Conservation (phyloP, 768 basidiomycete species). For the Astraeus odoratus region DNA sequence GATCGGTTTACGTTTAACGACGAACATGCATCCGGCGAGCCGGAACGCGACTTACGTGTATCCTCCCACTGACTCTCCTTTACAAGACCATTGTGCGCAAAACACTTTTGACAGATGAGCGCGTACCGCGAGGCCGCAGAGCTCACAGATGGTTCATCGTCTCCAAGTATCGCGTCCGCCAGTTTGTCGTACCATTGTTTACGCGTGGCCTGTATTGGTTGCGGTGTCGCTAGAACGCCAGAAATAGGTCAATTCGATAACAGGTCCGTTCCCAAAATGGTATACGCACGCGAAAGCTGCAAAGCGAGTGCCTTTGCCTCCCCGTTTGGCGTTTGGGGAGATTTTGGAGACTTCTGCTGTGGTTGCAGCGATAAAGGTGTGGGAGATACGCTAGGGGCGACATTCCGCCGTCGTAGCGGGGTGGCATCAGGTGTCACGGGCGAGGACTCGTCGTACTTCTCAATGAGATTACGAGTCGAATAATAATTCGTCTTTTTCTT, state of each 20-base stretch:
- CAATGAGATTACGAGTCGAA: conserved; percentile 81
- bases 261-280: background rate
- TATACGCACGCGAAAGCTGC: conserved; percentile 35
- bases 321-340: conserved; percentile 16
- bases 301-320: conserved; percentile 21
- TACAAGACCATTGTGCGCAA: conserved; percentile 82
- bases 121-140: conserved; percentile 56
- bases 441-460: conserved; percentile 72
- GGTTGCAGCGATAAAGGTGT: conserved; percentile 28
- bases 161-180: conserved; percentile 81
- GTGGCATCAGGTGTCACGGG: conserved; percentile 24
- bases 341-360: conserved; percentile 10
- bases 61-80: conserved; percentile 77
- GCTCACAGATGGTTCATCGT: conserved; percentile 48
- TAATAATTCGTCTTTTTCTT: conserved; percentile 98
- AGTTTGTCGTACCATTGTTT: conserved; percentile 85
- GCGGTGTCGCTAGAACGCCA: conserved; percentile 28
- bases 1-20: conserved; percentile 1
- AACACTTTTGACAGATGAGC: conserved; percentile 84
- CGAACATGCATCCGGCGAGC: background rate
- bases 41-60: conserved; percentile 52
- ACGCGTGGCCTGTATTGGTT: conserved; percentile 42
- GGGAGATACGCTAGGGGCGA: conserved; percentile 25
- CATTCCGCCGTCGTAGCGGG: conserved; percentile 37
- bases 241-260: conserved; percentile 7